Conservation (phyloP, 441 rosid genomes). For the Manihot esculenta region DNA sequence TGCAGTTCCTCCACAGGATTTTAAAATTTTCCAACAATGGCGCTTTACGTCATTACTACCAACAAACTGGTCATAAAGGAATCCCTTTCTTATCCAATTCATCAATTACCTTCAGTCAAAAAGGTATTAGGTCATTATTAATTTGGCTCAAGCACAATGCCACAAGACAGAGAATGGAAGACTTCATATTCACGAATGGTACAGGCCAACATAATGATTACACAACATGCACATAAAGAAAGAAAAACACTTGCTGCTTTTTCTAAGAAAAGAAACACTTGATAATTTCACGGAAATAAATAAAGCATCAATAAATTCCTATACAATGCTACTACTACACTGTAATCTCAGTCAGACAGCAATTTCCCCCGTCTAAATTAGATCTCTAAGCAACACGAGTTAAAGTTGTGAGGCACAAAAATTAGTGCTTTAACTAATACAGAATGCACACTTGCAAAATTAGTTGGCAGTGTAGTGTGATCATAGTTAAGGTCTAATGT, state of each 20-base stretch:
- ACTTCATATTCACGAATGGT: background rate
- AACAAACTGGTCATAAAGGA: background rate
- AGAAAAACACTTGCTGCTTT: background rate
- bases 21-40: no score
- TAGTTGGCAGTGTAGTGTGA: conserved; percentile 17
- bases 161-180: background rate
- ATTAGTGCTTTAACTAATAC: conserved; percentile 21
- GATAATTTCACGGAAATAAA: conserved; percentile 13
- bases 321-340: conserved; percentile 32
- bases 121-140: background rate
- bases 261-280: conserved; percentile 16
- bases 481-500: background rate
- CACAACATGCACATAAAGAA: conserved; percentile 3
- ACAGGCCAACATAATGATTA: background rate
- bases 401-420: conserved; percentile 18
- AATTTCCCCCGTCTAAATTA: conserved; percentile 10
- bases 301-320: conserved; percentile 22
- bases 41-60: no score
- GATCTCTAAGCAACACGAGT: conserved; percentile 14
- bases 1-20: no score
- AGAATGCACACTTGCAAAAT: conserved; percentile 14
- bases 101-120: background rate
- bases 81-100: background rate
- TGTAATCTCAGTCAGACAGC: conserved; percentile 20
- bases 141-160: background rate